Evolutionary conservation across 768 basidiomycete genomes (phyloP).

Genomic region (Phaeotremella skinneri): DNA sequence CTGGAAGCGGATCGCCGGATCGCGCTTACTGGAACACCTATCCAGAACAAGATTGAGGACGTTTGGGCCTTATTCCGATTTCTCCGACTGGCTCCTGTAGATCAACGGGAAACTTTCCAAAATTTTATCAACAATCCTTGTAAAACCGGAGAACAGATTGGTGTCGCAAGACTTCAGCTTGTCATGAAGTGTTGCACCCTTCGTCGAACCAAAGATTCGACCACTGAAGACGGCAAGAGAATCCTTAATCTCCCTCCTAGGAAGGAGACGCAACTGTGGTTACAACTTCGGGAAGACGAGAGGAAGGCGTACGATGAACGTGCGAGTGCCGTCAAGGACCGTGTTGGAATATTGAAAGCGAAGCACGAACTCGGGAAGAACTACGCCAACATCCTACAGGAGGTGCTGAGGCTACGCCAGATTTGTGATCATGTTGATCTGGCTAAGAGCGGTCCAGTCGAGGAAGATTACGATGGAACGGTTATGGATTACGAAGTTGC

Average conservation of each 20-base stretch:
- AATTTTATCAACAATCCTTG: constrained; percentile 89
- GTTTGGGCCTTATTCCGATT: constrained; percentile 97
- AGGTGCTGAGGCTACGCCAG: constrained; percentile 91
- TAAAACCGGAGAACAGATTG: constrained; percentile 77
- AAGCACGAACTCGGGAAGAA: constrained; percentile 97
- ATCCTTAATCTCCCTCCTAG: constrained; percentile 87
- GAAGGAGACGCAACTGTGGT: constrained; percentile 78
- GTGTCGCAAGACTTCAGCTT: constrained; percentile 87
- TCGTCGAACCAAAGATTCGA: constrained; percentile 91
- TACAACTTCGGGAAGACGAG: constrained; percentile 80
- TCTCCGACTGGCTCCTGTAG: constrained; percentile 82
- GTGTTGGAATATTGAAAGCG: constrained; percentile 79
- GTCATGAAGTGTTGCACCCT: constrained; percentile 97
- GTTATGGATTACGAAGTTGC: constrained; percentile 71
- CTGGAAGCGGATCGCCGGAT: constrained; percentile 87
- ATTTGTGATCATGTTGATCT: constrained; percentile 91
- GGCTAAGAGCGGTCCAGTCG: constrained; percentile 51
- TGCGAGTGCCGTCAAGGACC: constrained; percentile 83
- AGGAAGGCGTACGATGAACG: constrained; percentile 82
- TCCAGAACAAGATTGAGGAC: constrained; percentile 98
- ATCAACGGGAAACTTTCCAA: constrained; percentile 90
- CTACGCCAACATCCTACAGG: constrained; percentile 94
- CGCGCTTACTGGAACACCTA: constrained; percentile 95
- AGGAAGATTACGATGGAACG: constrained; percentile 56
- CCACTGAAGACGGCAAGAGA: constrained; percentile 70